Percentiles rank a stretch among this genome's conserved stretches.
Evolutionary conservation across 495 filamentous ascomycete species (phyloP).

Genomic region (Penicillium canariense): DNA sequence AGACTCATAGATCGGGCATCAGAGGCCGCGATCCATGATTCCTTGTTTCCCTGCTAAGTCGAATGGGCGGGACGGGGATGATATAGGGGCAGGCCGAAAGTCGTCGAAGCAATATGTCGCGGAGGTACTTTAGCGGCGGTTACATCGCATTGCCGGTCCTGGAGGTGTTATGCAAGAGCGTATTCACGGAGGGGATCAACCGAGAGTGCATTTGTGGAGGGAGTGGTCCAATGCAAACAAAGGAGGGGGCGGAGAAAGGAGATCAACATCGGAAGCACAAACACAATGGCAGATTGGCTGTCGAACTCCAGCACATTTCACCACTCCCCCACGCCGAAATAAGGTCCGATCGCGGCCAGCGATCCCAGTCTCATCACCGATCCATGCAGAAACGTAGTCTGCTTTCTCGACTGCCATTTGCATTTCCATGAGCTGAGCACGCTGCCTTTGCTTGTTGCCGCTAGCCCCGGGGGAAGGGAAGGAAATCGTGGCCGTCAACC

Average conservation of each 20-base stretch:
- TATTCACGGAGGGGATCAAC: not conserved
- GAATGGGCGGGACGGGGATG: conserved; percentile 10
- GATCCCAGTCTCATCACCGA: not conserved
- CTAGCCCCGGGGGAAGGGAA: too few relatives aligned
- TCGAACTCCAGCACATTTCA: too few relatives aligned
- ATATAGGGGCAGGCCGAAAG: conserved; percentile 5
- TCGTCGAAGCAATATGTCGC: conserved; percentile 19
- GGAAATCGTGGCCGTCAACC: too few relatives aligned
- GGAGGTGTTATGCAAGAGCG: not conserved
- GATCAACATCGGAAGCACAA: conserved; percentile 17
- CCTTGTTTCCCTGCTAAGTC: conserved; percentile 9
- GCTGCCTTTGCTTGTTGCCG: too few relatives aligned
- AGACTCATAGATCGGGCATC: conserved; percentile 8
- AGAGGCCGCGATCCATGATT: conserved; percentile 16
- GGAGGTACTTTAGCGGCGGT: conserved; percentile 16
- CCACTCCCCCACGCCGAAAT: too few relatives aligned
- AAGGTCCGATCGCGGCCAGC: not conserved
- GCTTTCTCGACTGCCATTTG: too few relatives aligned
- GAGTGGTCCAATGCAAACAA: conserved; percentile 11
- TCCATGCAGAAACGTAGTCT: not conserved
- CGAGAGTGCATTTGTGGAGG: not conserved
- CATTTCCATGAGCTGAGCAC: too few relatives aligned
- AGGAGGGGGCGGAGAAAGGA: conserved; percentile 22
- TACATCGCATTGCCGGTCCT: conserved; percentile 34
- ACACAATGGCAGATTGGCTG: too few relatives aligned